Evolutionary conservation across 306 rosid species (phyloP).

Genomic region (Rubus idaeus): DNA sequence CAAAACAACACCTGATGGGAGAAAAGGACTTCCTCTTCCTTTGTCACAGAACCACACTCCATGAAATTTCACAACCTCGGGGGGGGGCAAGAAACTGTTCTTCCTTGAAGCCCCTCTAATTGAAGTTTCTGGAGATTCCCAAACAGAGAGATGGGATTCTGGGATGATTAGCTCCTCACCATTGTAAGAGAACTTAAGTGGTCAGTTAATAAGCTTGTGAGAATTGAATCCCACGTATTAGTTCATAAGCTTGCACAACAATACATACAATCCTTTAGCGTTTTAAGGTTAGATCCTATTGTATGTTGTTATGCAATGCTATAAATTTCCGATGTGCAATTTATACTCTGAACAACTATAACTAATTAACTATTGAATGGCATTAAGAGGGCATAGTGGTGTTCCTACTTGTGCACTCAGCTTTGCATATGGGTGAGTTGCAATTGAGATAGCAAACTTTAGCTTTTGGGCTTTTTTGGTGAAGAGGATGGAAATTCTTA

Average conservation of each 20-base stretch:
- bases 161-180: conserved; percentile 51
- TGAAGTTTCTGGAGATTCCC: conserved; percentile 41
- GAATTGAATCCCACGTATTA: not conserved
- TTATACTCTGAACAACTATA: too few relatives aligned
- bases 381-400: not conserved
- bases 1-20: too few relatives aligned
- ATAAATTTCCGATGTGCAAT: too few relatives aligned
- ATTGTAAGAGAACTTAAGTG: conserved; percentile 54
- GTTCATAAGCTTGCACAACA: not conserved
- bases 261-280: too few relatives aligned
- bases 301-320: too few relatives aligned
- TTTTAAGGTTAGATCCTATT: too few relatives aligned
- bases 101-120: conserved; percentile 56
- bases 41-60: conserved; percentile 75
- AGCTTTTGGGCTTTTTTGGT: conserved; percentile 49
- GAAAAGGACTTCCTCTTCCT: too few relatives aligned
- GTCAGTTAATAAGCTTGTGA: conserved; percentile 28
- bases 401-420: conserved; percentile 65
- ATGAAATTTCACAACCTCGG: conserved; percentile 58
- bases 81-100: conserved; percentile 54
- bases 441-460: conserved; percentile 75
- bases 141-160: conserved; percentile 43
- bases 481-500: conserved; percentile 56
- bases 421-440: conserved; percentile 60
- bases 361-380: too few relatives aligned